Evolutionary conservation across 805 yeast species (phyloP).

Genomic region (Pichia ethanolica): DNA sequence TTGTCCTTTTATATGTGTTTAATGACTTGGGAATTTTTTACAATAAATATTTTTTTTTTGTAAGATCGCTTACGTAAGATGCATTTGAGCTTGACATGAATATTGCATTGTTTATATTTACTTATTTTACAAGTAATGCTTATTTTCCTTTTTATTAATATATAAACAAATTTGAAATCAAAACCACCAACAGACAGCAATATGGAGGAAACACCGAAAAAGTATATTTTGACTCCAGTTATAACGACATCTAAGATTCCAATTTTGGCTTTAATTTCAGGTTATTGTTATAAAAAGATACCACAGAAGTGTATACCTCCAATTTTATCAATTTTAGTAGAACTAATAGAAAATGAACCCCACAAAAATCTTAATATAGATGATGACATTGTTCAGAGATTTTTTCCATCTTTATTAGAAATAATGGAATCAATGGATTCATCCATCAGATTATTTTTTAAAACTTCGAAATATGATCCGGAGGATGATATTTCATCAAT

Average conservation of each 20-base stretch:
- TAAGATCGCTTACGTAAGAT: no score
- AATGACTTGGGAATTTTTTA: no score
- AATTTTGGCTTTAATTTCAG: slow-evolving; percentile 38
- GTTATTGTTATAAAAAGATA: slow-evolving; percentile 35
- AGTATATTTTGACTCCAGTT: slow-evolving; percentile 28
- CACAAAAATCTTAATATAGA: neutral
- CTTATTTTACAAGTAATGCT: no score
- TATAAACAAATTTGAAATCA: no score
- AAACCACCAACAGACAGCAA: no score
- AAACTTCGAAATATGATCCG: slow-evolving; percentile 4
- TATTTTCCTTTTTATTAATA: no score
- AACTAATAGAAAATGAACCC: slow-evolving; percentile 28
- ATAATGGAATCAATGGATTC: slow-evolving; percentile 14
- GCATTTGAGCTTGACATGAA: no score
- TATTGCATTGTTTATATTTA: no score
- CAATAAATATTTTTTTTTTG: no score
- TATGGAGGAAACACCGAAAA: slow-evolving; percentile 2
- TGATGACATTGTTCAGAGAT: slow-evolving; percentile 11
- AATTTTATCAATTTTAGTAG: slow-evolving; percentile 35
- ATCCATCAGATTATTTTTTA: slow-evolving; percentile 9
- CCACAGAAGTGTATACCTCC: slow-evolving; percentile 34
- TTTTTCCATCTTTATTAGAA: slow-evolving; percentile 22
- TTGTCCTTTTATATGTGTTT: no score
- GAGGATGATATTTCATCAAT: slow-evolving; percentile 23
- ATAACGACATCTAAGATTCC: slow-evolving; percentile 52